Evolutionary conservation across 495 filamentous ascomycete genomes (phyloP), one percentile per base, ranked within the genome.

Genomic region (Amniculicola lignicola): DNA sequence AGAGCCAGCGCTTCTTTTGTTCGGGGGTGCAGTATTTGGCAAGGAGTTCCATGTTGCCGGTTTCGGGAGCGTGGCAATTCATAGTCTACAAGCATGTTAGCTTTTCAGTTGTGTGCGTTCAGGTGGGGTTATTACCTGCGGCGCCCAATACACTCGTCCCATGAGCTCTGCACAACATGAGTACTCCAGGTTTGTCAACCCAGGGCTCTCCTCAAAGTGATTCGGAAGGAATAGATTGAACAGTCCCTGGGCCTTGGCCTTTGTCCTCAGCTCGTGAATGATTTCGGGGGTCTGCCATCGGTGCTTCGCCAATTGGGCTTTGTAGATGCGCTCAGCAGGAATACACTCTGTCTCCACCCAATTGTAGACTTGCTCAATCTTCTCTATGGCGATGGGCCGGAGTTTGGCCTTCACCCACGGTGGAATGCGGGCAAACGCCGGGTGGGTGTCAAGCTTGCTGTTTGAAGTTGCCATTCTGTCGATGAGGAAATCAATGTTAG

Each of bases 31-130:
- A 69, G 64, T 70, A 74, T 55, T 74, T 74, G 36, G 71, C 71
- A 7, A 74, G 66, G 22, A 74, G 59, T 52, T 74, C 71, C 33
- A 73, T 73, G 58, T 74, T 74, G 44, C 71, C 71, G 7, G 71
- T 74, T 21, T 74, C 71, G 10, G 71, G 71, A 10, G 71, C 71
- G 48, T 70, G 68, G 65, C 71, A 74, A 51, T 74, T 74, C 66
- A 70, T 68, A 9, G 71, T 69, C 71, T 73, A 33, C 2, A 18
- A 2, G 16, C 6, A 25, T 21, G 19, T 59, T 27, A 54, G 37
- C 19, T n/a, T 21, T 9, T 25, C 2, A 10, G 18, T 25, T 21
- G 6, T 11, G 18, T 29, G n/a, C 2, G n/a, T 40, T 52, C 24
- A 0, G 6, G n/a, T 15, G 37, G 12, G 15, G n/a, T 28, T 25